Percentiles rank a stretch among this genome's conserved stretches.
Evolutionary conservation across 306 rosid genomes (phyloP).

Genomic region (Vigna reflexopilosa): DNA sequence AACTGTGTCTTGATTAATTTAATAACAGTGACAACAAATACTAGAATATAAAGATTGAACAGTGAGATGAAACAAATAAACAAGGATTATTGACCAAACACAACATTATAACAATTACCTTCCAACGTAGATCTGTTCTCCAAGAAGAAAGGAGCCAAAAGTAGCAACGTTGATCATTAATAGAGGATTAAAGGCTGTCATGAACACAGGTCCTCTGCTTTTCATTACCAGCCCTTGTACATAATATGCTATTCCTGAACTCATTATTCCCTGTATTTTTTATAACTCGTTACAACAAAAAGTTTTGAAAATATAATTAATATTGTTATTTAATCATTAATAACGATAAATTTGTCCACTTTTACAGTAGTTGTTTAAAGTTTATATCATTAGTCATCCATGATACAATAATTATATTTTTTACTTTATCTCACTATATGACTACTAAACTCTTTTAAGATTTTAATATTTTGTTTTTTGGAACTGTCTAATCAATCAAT

Average conservation of each 20-base stretch:
- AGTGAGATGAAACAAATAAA: background rate
- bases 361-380: too few relatives aligned
- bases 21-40: background rate
- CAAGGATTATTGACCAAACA: background rate
- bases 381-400: too few relatives aligned
- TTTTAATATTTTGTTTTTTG: background rate
- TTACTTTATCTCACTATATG: too few relatives aligned
- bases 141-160: constrained; percentile 57
- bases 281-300: too few relatives aligned
- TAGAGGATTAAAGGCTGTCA: constrained; percentile 76
- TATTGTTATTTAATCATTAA: too few relatives aligned
- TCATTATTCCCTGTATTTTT: constrained; percentile 61
- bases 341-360: background rate
- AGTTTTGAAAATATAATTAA: too few relatives aligned
- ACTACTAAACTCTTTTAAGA: background rate
- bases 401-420: too few relatives aligned
- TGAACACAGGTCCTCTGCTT: constrained; percentile 76
- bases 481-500: too few relatives aligned
- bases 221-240: constrained; percentile 72
- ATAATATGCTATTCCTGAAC: constrained; percentile 70
- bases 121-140: constrained; percentile 71
- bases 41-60: background rate
- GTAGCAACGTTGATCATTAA: constrained; percentile 67
- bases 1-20: background rate
- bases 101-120: constrained; percentile 45